phyloP scores from a whole-genome alignment of 1,284 basidiomycete species.

The Butyriboletus regius region DNA sequence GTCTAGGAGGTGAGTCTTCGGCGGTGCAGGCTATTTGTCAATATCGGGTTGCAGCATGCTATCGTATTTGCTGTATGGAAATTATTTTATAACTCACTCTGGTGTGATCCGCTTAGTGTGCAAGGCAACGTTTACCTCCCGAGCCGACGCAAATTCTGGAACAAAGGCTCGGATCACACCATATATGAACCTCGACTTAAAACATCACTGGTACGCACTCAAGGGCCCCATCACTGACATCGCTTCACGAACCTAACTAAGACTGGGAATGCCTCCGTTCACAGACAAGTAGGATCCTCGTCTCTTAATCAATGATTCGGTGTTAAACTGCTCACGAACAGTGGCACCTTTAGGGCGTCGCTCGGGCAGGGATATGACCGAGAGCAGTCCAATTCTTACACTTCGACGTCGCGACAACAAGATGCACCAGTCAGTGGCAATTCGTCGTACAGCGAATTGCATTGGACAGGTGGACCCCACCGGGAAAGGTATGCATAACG shows the following conservation, averaged over 20 bases:
- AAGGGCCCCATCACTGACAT: neutral
- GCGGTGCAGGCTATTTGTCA: conserved; percentile 7
- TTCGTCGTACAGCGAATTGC: neutral
- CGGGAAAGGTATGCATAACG: conserved; percentile 13
- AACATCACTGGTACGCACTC: neutral
- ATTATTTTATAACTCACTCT: neutral
- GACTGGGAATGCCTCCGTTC: conserved; percentile 8
- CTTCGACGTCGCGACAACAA: conserved; percentile 4
- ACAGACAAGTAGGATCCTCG: conserved; percentile 10
- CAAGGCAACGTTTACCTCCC: conserved; percentile 7
- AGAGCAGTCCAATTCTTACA: neutral
- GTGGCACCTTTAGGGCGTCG: neutral
- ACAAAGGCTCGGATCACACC: neutral
- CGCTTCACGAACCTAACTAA: neutral
- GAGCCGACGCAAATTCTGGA: conserved; percentile 13
- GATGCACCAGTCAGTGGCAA: neutral
- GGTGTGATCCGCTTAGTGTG: conserved; percentile 6
- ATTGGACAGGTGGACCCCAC: neutral
- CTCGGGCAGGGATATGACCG: neutral
- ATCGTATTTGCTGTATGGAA: conserved; percentile 16
- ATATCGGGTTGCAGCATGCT: neutral
- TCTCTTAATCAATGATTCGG: neutral
- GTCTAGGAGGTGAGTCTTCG: neutral
- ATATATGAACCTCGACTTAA: neutral
- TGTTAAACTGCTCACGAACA: conserved; percentile 3